Percentiles rank a stretch among this genome's conserved stretches.
Conservation (phyloP, 2,329 filamentous ascomycete species). For the Aureobasidium zeae region DNA sequence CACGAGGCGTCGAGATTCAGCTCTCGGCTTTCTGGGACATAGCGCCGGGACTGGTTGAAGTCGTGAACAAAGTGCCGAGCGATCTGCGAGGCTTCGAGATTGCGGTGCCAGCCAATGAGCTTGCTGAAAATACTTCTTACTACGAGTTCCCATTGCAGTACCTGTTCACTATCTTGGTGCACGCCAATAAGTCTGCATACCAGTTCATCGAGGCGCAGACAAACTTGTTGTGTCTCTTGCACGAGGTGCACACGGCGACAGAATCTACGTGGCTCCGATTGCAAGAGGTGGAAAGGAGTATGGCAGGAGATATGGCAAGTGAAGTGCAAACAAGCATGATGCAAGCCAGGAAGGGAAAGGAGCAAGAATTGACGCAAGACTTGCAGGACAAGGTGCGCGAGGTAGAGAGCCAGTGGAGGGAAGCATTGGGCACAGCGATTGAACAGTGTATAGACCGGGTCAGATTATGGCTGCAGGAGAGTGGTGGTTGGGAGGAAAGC, state of each 20-base stretch:
- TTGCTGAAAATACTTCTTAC: conserved; percentile 78
- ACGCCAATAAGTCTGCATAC: conserved; percentile 86
- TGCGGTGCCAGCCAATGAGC: conserved; percentile 69
- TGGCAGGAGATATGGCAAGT: conserved; percentile 31
- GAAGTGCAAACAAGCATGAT: conserved; percentile 42
- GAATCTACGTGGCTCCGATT: conserved; percentile 59
- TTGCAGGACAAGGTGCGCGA: conserved; percentile 87
- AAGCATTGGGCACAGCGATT: conserved; percentile 72
- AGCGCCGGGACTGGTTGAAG: conserved; percentile 66
- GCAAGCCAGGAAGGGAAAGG: conserved; percentile 57
- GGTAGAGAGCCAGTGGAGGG: conserved; percentile 84
- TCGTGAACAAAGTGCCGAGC: conserved; percentile 69
- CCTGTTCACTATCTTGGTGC: conserved; percentile 71
- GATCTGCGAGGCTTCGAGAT: conserved; percentile 52
- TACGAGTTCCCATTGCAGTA: conserved; percentile 78
- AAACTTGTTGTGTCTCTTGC: conserved; percentile 79
- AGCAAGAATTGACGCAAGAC: conserved; percentile 65
- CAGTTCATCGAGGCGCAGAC: conserved; percentile 95
- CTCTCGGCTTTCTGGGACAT: conserved; percentile 97
- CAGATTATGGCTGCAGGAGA: conserved; percentile 60
- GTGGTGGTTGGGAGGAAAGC: conserved; percentile 79
- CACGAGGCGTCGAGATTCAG: conserved; percentile 81
- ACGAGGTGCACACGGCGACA: conserved; percentile 77
- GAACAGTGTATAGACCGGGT: conserved; percentile 65
- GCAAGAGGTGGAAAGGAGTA: conserved; percentile 53